Base-by-base conservation (phyloP, 192 early-diverging fungal species). In the Pilaira anomala region DNA sequence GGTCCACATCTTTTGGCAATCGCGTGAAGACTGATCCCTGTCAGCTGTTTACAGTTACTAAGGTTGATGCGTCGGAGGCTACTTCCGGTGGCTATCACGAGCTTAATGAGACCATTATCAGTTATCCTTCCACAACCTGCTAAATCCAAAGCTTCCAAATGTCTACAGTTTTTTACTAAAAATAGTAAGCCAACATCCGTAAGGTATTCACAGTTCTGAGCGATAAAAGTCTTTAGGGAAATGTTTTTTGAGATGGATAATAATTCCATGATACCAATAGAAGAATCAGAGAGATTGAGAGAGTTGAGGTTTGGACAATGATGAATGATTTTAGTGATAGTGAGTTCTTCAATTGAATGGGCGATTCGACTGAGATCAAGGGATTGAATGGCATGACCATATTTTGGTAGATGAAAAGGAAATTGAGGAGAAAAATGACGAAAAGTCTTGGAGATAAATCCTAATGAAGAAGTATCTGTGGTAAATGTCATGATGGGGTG, bases 241-340 rank as follows among this genome's bases (percentile, higher is more conserved):
- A n/a, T n/a, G n/a, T n/a, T n/a, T n/a, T n/a, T n/a, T n/a, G n/a
- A n/a, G n/a, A n/a, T n/a, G n/a, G n/a, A n/a, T n/a, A n/a, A n/a
- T n/a, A n/a, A n/a, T n/a, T n/a, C n/a, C n/a, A n/a, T n/a, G n/a
- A n/a, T n/a, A n/a, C n/a, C 8, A 81, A 29, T 48, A 76, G 69
- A 13, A 81, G 55, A 79, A 16, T 74, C 62, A 18, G 78, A 72
- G 6, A 79, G 28, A 8, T 65, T 70, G 36, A 79, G 39, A 39
- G 55, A 55, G 19, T 62, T 73, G n/a, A 79, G 63, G 12, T 72
- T 60, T 3, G 78, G 78, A 22, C 74, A 79, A 19, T 39, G 22
- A 3, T 65, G 48, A 6, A 71, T 6, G n/a, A 79, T 68, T n/a
- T 72, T 64, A 13, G 58, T 30, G 7, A 79, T 28, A 7, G 74